Base-by-base conservation (phyloP, 2,329 filamentous ascomycete genomes). In the Ophiostoma populinum region DNA sequence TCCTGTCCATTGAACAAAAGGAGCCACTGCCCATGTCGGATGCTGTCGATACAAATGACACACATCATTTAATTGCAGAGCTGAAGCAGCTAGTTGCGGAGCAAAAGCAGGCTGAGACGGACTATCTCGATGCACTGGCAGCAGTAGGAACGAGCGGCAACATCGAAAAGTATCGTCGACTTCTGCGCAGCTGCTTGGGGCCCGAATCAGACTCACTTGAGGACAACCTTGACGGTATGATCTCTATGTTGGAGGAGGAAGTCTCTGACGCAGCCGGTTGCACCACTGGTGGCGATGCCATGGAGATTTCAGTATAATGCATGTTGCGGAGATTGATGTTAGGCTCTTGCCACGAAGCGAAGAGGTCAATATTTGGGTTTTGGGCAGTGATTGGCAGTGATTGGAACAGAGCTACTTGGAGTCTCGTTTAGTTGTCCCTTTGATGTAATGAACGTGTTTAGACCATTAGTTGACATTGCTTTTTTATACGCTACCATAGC, bases 101-200 rank as follows among this genome's bases (percentile, higher is more conserved):
- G 46, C 71, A 80, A 46, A 62, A 67, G 32, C 56, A 62, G 27
- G 63, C 75, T 4, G 76, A 83, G 45, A 53, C 56, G 11, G 74
- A 80, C 40, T 81, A 83, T 42, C 70, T 80, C 26, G 65, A 72
- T 34, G 75, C 75, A 10, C 59, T 81, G 30, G 70, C 69, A 29
- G 65, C 74, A 42, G 74, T 79, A 9, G 79, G 79, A 27, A 72
- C 76, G 24, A 73, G 75, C 24, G 76, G 81, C 51, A 74, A 75
- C 50, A 79, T 80, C 43, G 75, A 75, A 45, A 72, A 75, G 51
- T 87, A 86, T 52, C 66, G 77, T 41, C 67, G 67, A 37, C 61
- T 85, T 20, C 68, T 83, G 21, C 70, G 69, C 40, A 67, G 68
- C 40, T 81, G 79, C 40, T 58, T 85, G 19, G 75, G 75, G 18